These are phyloP conservation scores for Maudiozyma barnettii DNA, from an alignment of 805 yeast genomes.

Conservation along the genomic window DNA sequence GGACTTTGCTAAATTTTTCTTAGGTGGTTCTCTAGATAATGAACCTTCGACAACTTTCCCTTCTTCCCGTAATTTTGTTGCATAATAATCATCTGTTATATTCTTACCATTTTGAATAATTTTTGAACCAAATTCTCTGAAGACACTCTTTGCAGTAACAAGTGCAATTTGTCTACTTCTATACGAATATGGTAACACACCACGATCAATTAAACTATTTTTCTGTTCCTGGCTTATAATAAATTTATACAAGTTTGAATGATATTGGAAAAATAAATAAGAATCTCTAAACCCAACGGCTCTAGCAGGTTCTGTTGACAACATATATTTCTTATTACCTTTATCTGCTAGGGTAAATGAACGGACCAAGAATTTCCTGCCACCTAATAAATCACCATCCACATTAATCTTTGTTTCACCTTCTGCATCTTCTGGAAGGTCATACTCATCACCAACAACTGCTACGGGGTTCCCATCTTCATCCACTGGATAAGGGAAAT, in stretches of 20 bases:
- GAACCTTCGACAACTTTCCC: constrained; percentile 63
- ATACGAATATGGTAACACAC: constrained; percentile 78
- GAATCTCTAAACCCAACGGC: constrained; percentile 91
- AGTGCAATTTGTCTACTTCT: constrained; percentile 83
- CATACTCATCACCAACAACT: constrained; percentile 68
- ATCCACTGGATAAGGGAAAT: constrained; percentile 41
- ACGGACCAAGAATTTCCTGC: constrained; percentile 62
- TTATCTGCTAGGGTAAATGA: constrained; percentile 47
- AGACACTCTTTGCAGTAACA: constrained; percentile 84
- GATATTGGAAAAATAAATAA: constrained; percentile 79
- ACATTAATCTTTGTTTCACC: constrained; percentile 68
- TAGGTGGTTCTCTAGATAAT: constrained; percentile 13
- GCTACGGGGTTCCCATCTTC: constrained; percentile 59
- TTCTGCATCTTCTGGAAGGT: constrained; percentile 61
- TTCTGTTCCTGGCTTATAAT: constrained; percentile 71
- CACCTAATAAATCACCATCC: constrained; percentile 60
- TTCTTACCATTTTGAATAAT: constrained; percentile 72
- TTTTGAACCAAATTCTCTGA: constrained; percentile 84
- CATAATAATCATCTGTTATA: constrained; percentile 84
- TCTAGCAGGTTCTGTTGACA: constrained; percentile 93
- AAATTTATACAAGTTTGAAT: constrained; percentile 63
- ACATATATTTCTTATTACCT: constrained; percentile 73
- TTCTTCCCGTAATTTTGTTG: constrained; percentile 37
- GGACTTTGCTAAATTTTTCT: not conserved
- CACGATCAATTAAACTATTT: constrained; percentile 69